Conservation (phyloP, 2,329 filamentous ascomycete species). For the Graphilbum ipis-grandicollis region DNA sequence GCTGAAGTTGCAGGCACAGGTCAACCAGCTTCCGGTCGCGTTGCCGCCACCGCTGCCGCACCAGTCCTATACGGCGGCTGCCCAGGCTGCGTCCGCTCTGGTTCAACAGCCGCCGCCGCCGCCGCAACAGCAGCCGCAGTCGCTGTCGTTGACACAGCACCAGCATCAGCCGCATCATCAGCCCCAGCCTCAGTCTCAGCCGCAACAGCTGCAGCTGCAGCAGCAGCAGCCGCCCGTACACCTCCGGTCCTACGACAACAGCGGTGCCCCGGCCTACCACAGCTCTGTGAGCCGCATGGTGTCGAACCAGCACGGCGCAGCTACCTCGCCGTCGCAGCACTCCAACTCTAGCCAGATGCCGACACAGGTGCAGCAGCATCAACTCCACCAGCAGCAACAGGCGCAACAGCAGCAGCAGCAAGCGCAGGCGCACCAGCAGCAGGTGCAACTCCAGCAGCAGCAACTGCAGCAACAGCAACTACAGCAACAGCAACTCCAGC, state of each 20-base stretch:
- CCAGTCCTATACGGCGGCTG: too few relatives aligned
- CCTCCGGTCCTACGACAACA: constrained; percentile 2
- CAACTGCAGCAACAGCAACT: constrained; percentile 3
- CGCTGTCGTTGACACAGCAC: constrained; percentile 10
- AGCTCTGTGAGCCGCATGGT: constrained; percentile 3
- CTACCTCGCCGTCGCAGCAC: constrained; percentile 9
- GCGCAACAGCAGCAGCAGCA: not conserved
- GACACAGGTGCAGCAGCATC: not conserved
- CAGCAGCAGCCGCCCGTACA: constrained; percentile 11
- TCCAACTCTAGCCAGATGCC: constrained; percentile 9
- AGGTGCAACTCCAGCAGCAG: constrained; percentile 9
- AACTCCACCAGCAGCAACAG: not conserved
- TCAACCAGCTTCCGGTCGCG: not conserved
- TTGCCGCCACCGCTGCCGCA: not conserved
- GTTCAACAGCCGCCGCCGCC: not conserved
- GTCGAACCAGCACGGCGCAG: constrained; percentile 3
- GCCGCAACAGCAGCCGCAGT: constrained; percentile 10
- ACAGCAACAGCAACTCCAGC: constrained; percentile 1
- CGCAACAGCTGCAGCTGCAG: constrained; percentile 10
- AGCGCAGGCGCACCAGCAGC: not conserved
- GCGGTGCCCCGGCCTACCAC: constrained; percentile 2
- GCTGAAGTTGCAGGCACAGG: constrained; percentile 28
- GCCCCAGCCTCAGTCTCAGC: constrained; percentile 9
- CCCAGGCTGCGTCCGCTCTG: not conserved
- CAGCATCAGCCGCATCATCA: constrained; percentile 4